Evolutionary conservation across 331 rosid genomes (phyloP).

Genomic region (Prunus yedoensis): DNA sequence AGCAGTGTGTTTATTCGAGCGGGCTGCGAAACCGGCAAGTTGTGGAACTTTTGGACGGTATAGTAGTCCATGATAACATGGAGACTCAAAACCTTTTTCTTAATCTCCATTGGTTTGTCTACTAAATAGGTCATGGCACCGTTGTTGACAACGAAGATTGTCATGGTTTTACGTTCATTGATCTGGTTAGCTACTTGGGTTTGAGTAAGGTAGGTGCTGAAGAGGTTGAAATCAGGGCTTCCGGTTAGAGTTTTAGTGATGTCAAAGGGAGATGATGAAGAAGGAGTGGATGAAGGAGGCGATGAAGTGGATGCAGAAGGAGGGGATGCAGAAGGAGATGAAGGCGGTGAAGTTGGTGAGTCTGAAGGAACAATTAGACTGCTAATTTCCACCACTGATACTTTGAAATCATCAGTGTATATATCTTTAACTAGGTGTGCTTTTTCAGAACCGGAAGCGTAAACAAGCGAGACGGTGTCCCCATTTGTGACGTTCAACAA

Average conservation of each 20-base stretch:
- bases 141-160: background rate
- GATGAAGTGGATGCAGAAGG: background rate
- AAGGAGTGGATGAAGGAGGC: background rate
- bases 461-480: conserved; percentile 12
- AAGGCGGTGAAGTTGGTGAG: background rate
- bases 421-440: background rate
- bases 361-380: conserved; percentile 14
- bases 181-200: background rate
- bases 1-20: background rate
- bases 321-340: background rate
- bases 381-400: conserved; percentile 15
- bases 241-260: background rate
- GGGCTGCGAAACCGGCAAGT: background rate
- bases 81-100: background rate
- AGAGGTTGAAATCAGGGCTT: background rate
- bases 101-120: background rate
- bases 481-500: conserved; percentile 18
- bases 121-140: background rate
- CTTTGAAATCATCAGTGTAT: background rate
- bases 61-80: background rate
- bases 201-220: background rate
- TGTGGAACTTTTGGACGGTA: background rate
- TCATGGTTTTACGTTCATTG: background rate
- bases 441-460: conserved; percentile 9
- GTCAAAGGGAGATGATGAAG: background rate